Evolutionary conservation across 805 yeast genomes (phyloP).

Genomic region (Kodamaea jinghongensis): DNA sequence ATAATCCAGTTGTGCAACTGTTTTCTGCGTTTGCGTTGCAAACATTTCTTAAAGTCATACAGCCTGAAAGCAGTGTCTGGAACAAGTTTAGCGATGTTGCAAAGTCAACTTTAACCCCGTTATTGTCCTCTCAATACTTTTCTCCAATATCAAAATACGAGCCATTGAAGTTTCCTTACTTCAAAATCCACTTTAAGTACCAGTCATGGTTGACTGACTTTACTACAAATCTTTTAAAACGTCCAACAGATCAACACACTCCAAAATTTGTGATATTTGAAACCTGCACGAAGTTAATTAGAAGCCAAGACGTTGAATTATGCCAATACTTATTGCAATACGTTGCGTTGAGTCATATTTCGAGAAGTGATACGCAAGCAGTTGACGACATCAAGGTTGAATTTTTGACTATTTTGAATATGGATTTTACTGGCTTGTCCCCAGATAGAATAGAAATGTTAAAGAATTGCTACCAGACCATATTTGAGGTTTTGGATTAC

Average conservation of each 20-base stretch:
- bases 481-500: slow-evolving; percentile 80
- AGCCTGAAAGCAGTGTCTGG: slow-evolving; percentile 53
- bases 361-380: slow-evolving; percentile 40
- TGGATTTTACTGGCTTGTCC: slow-evolving; percentile 37
- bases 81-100: slow-evolving; percentile 60
- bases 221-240: slow-evolving; percentile 61
- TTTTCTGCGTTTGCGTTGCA: slow-evolving; percentile 88
- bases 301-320: slow-evolving; percentile 67
- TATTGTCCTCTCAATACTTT: slow-evolving; percentile 69
- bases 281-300: slow-evolving; percentile 61
- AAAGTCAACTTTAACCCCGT: slow-evolving; percentile 70
- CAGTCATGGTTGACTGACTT: slow-evolving; percentile 71
- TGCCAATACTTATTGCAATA: slow-evolving; percentile 77
- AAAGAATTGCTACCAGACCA: slow-evolving; percentile 64
- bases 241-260: slow-evolving; percentile 21
- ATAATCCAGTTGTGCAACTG: slow-evolving; percentile 79
- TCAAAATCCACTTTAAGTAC: slow-evolving; percentile 51
- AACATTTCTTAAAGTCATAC: slow-evolving; percentile 65
- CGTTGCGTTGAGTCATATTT: slow-evolving; percentile 61
- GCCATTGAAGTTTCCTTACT: slow-evolving; percentile 61
- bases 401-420: slow-evolving; percentile 54
- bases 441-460: slow-evolving; percentile 57
- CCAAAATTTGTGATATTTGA: slow-evolving; percentile 46
- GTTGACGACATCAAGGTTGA: slow-evolving; percentile 54
- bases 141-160: slow-evolving; percentile 52